Evolutionary conservation across 192 early-diverging fungal species (phyloP).

Genomic region (Coemansia sp.): DNA sequence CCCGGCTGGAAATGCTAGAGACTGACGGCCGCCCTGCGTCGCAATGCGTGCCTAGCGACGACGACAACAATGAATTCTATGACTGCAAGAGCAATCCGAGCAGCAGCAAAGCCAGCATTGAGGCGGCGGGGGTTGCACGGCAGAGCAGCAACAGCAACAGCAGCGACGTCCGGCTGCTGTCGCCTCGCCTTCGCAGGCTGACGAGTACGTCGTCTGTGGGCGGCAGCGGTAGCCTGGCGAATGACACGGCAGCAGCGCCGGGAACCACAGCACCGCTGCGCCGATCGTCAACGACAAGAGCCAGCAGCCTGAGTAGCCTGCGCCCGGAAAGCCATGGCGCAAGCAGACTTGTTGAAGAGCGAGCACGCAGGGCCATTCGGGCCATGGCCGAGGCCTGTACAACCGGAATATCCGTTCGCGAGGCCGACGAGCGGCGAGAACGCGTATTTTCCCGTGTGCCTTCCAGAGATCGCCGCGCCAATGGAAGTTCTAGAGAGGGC

Average conservation of each 20-base stretch:
- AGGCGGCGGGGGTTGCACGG: neutral
- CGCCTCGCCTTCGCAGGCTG: conserved; percentile 13
- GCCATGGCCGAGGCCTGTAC: conserved; percentile 45
- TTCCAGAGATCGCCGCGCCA: neutral
- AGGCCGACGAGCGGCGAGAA: conserved; percentile 22
- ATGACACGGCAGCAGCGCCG: neutral
- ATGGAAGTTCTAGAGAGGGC: neutral
- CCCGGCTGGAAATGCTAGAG: too few relatives aligned
- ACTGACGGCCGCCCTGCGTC: too few relatives aligned
- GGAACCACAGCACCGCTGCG: conserved; percentile 9
- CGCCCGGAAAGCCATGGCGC: neutral
- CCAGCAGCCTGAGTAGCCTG: neutral
- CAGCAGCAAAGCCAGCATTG: conserved; percentile 27
- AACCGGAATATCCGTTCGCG: conserved; percentile 34
- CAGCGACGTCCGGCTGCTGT: neutral
- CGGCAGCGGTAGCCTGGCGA: too few relatives aligned
- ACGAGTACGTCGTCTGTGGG: neutral
- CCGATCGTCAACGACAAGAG: conserved; percentile 27
- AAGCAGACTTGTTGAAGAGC: conserved; percentile 22
- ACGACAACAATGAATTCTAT: conserved; percentile 38
- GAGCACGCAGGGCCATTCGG: conserved; percentile 35
- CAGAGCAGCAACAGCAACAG: neutral
- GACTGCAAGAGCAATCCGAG: conserved; percentile 27
- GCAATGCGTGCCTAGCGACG: conserved; percentile 23
- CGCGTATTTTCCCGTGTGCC: conserved; percentile 18